Evolutionary conservation across 2,329 filamentous ascomycete species (phyloP), one percentile per base, ranked within the genome.

Genomic region (Reticulascus tulasneorum): DNA sequence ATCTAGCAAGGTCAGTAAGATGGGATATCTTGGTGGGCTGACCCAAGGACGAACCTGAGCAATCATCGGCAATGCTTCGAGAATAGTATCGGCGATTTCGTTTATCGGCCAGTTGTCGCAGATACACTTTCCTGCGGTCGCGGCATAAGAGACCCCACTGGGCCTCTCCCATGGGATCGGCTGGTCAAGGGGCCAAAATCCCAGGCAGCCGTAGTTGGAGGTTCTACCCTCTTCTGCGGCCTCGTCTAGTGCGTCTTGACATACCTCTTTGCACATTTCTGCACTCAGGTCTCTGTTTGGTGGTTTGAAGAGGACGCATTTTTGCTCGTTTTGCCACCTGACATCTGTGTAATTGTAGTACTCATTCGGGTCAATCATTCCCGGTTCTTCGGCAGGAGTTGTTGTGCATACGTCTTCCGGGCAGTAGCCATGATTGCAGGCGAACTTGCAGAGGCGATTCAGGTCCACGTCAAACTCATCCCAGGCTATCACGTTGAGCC

Each of bases 401-500:
- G 20, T 24, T 10, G 31, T 25, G 35, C 45, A 49, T 9, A 36
- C 38, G 11, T 40, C 37, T 4, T 38, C 32, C 23, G 47, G 45
- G 22, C 45, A 49, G 29, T 38, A 47, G 13, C 43, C 45, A 26
- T 49, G 34, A 18, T 42, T 45, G 34, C 47, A 49, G 7, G 40
- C 40, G 29, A 47, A 47, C 10, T 32, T 41, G 26, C 45, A 47
- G 11, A 47, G 38, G n/a, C 40, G 42, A 16, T 48, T 35, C 5
- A 44, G 25, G 23, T 47, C 44, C 6, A 48, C 32, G 15, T 45
- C 34, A n/a, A 40, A 19, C 22, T 46, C 43, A 15, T 47, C 37
- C 37, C 38, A 46, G 3, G 40, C 38, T 11, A 47, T 42, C 15
- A 22, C 25, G 7, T 38, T 28, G 6, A 24, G 40, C 9, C 28